These are phyloP conservation scores for Phaeolepiota aurea DNA, from an alignment of 768 basidiomycete genomes.

Conservation along the genomic window DNA sequence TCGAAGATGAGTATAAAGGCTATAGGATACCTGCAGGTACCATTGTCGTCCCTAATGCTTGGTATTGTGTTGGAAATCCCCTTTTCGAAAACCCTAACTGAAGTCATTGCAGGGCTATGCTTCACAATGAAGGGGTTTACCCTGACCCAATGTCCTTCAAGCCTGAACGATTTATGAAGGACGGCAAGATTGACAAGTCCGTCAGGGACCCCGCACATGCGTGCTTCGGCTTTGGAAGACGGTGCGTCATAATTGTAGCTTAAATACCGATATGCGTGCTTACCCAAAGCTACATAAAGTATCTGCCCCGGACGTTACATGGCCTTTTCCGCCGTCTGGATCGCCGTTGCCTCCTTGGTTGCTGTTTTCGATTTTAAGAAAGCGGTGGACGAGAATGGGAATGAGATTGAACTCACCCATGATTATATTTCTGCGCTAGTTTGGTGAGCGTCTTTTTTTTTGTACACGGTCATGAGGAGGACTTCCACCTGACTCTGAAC, in stretches of 20 bases:
- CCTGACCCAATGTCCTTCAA: conserved; percentile 12
- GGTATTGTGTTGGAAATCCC: neutral
- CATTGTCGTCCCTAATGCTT: neutral
- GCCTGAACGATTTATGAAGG: conserved; percentile 25
- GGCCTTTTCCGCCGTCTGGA: conserved; percentile 1
- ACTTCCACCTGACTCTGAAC: no score
- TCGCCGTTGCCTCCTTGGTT: conserved; percentile 3
- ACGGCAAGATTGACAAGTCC: conserved; percentile 5
- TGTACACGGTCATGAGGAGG: no score
- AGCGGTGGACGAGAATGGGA: conserved; percentile 4
- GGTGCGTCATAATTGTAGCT: neutral
- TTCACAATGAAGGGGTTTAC: conserved; percentile 17
- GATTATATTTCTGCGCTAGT: conserved; percentile 7
- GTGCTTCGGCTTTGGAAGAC: neutral
- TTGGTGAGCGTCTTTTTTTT: neutral
- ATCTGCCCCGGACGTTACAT: conserved; percentile 4
- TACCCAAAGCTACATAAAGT: neutral
- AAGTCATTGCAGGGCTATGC: conserved; percentile 3
- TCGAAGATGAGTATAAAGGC: conserved; percentile 1
- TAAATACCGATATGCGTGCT: neutral
- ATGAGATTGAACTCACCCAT: conserved; percentile 1
- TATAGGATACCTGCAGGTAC: neutral
- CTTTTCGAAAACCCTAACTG: neutral
- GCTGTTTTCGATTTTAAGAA: conserved; percentile 5
- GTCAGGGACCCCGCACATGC: neutral